Evolutionary conservation across 2,329 filamentous ascomycete genomes (phyloP), one percentile per base, ranked within the genome.

Genomic region (Apiospora kogelbergensis): DNA sequence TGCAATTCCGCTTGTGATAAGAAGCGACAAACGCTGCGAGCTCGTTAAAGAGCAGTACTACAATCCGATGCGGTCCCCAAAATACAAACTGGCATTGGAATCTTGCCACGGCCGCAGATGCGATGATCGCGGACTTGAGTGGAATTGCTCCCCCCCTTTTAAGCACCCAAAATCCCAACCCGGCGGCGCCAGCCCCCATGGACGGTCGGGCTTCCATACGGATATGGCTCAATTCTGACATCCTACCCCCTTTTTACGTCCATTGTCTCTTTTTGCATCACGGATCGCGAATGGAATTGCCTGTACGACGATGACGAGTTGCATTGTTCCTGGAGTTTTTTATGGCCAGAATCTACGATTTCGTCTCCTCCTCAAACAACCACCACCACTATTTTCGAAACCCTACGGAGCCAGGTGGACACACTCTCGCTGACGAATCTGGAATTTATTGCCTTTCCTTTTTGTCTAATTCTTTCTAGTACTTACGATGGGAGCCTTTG

Each of bases 1-100:
- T 89, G 87, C 79, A 84, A 82, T 71, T 81, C 75, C 15, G 73
- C 76, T 3, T 85, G 85, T 74, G 85, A 88, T 73, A 70, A 76
- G 13, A 81, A 81, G 72, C 78, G 84, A 65, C 72, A 71, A 17
- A 67, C 70, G 63, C 68, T 73, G 40, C 73, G 75, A 60, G 73
- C 70, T 15, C 72, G 71, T 70, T 70, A 68, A 67, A n/a, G 44
- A 69, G 45, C 3, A n/a, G 6, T 7, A n/a, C 17, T n/a, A 11
- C 48, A 22, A n/a, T 15, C 30, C 10, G 17, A n/a, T n/a, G 53
- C 17, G 20, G 53, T 60, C 30, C 30, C 9, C 17, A 4, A 33
- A 5, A 33, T 33, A 7, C 53, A 15, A n/a, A n/a, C 3, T 60
- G 9, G 6, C 37, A 20, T 37, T 17, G 10, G 30, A 3, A 20